These are phyloP conservation scores for Lipomyces chichibuensis DNA, from an alignment of 805 yeast genomes.

Conservation along the genomic window DNA sequence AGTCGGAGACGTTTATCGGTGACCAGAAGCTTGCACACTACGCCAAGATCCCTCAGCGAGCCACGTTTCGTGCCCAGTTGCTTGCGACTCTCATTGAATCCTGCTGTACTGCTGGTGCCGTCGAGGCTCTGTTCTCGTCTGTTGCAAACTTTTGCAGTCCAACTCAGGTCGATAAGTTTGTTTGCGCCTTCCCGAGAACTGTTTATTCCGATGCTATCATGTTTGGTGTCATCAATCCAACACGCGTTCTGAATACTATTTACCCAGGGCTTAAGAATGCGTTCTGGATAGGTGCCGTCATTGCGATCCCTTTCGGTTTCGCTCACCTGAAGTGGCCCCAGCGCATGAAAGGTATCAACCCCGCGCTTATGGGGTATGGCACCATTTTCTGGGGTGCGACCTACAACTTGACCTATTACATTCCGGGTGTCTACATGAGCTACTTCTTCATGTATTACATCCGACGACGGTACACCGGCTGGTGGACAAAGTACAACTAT, in stretches of 20 bases:
- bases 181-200: slow-evolving; percentile 12
- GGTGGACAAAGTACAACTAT: slow-evolving; percentile 80
- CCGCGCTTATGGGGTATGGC: slow-evolving; percentile 14
- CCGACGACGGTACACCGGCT: slow-evolving; percentile 56
- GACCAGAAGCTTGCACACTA: slow-evolving; percentile 61
- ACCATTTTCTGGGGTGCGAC: slow-evolving; percentile 17
- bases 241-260: slow-evolving; percentile 10
- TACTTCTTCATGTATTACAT: slow-evolving; percentile 59
- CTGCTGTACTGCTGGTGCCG: slow-evolving; percentile 14
- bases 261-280: slow-evolving; percentile 20
- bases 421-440: slow-evolving; percentile 43
- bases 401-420: slow-evolving; percentile 19
- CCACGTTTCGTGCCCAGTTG: slow-evolving; percentile 47
- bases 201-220: slow-evolving; percentile 24
- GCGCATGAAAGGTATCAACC: slow-evolving; percentile 8
- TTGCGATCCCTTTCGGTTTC: slow-evolving; percentile 24
- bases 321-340: slow-evolving; percentile 15
- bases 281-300: slow-evolving; percentile 16
- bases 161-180: slow-evolving; percentile 16
- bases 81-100: slow-evolving; percentile 19
- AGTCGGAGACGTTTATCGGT: slow-evolving; percentile 63
- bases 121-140: slow-evolving; percentile 14
- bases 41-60: slow-evolving; percentile 49
- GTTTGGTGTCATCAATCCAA: slow-evolving; percentile 21
- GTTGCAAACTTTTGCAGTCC: slow-evolving; percentile 18